phyloP scores from a whole-genome alignment of 805 yeast species.

The Wickerhamomyces silvicola region DNA sequence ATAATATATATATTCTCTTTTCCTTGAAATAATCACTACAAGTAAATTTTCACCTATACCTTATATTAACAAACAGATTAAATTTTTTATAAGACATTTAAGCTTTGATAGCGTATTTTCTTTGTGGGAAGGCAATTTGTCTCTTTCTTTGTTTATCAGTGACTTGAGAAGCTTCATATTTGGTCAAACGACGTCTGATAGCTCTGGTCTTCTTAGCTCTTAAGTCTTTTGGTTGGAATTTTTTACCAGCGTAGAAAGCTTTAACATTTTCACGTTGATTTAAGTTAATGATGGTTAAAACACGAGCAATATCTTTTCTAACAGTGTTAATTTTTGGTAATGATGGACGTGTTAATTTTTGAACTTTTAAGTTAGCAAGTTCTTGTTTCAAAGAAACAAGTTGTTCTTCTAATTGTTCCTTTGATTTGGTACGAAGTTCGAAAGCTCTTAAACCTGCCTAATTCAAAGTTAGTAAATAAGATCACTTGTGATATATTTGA shows the following conservation, averaged over 20 bases:
- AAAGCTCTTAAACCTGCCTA: conserved; percentile 89
- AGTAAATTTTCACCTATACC: conserved; percentile 9
- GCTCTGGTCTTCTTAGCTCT: conserved; percentile 99
- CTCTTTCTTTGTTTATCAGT: conserved; percentile 91
- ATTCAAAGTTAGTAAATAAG: conserved; percentile 13
- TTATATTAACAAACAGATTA: conserved; percentile 17
- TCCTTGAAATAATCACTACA: not conserved
- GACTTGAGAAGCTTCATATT: conserved; percentile 71
- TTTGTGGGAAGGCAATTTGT: conserved; percentile 94
- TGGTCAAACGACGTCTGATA: conserved; percentile 92
- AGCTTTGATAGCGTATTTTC: conserved; percentile 98
- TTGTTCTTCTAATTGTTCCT: conserved; percentile 92
- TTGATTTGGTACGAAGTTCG: conserved; percentile 95
- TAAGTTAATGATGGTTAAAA: conserved; percentile 93
- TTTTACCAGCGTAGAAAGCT: conserved; percentile 92
- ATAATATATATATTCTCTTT: no score
- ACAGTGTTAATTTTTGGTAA: conserved; percentile 95
- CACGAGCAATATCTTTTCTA: conserved; percentile 98
- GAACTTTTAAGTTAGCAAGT: conserved; percentile 93
- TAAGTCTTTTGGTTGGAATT: conserved; percentile 96
- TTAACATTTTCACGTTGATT: conserved; percentile 94
- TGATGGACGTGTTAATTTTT: conserved; percentile 87
- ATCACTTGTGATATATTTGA: no score
- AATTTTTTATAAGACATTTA: conserved; percentile 33
- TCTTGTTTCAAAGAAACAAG: conserved; percentile 95